Evolutionary conservation across 2,329 filamentous ascomycete species (phyloP), one percentile per base, ranked within the genome.

Genomic region (Ceratocystis albifundus): DNA sequence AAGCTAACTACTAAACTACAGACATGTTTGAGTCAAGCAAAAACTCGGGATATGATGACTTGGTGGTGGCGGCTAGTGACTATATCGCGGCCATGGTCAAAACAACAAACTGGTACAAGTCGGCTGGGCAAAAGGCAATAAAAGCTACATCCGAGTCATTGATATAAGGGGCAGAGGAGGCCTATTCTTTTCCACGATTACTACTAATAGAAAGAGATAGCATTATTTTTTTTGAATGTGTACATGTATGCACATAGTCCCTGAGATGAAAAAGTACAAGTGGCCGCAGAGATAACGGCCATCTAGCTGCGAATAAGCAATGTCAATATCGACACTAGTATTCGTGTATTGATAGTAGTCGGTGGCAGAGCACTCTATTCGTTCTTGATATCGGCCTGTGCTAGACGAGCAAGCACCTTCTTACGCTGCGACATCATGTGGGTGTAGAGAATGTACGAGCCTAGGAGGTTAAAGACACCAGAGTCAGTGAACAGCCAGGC

Each of bases 341-440:
- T 22, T 30, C n/a, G n/a, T n/a, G n/a, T 25, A 22, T 22, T 36
- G 15, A 17, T n/a, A 59, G 17, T 7, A 50, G 32, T 57, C 62
- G 7, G 30, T 41, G 28, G 28, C 15, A 41, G 36, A 10, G 36
- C 36, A 12, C 36, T 44, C 63, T 67, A 68, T 36, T 68, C 66
- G n/a, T 45, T 80, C 61, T 72, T 69, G 46, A 61, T 71, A 61
- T 77, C 73, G 70, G 78, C 72, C 32, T 74, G 71, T 7, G 59
- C 64, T 25, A 68, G 64, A 20, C 66, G 66, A 41, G 64, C 66
- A 30, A 66, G 61, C 65, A 93, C 84, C 82, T 90, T 96, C 70
- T 84, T 82, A 71, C 93, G 82, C 81, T 99, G 94, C 69, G 82
- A 81, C 80, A 97, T 89, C 94, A 99, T 97, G 76, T 99, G 89